phyloP scores from a whole-genome alignment of 306 rosid species.

The Inga oerstediana region DNA sequence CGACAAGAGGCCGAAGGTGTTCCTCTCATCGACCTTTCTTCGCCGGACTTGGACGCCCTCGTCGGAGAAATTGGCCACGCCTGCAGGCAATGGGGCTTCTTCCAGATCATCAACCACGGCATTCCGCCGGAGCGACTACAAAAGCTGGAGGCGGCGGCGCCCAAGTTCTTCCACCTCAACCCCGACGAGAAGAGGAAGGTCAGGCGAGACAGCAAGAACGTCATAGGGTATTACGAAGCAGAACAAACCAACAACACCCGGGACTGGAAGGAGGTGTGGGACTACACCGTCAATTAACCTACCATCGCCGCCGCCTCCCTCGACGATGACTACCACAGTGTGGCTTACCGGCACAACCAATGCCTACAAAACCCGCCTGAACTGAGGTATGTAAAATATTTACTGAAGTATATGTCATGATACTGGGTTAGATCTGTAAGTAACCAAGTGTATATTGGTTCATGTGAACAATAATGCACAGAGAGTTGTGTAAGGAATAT shows the following conservation, averaged over 20 bases:
- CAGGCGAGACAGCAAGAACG: neutral
- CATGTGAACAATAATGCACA: constrained; percentile 2
- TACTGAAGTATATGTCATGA: too few species aligned
- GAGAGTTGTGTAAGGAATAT: constrained; percentile 59
- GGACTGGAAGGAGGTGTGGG: constrained; percentile 70
- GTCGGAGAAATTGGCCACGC: constrained; percentile 34
- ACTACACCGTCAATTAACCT: constrained; percentile 36
- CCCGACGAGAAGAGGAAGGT: neutral
- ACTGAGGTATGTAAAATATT: constrained; percentile 46
- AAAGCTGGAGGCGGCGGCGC: neutral
- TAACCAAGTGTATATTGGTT: too few species aligned
- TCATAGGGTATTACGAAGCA: constrained; percentile 40
- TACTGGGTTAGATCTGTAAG: too few species aligned
- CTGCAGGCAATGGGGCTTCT: constrained; percentile 43
- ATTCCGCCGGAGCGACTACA: neutral
- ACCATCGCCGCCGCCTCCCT: constrained; percentile 33
- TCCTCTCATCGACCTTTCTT: constrained; percentile 65
- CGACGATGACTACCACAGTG: neutral
- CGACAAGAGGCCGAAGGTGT: constrained; percentile 34
- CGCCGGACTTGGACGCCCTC: neutral
- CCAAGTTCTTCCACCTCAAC: neutral
- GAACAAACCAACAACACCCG: constrained; percentile 58
- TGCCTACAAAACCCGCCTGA: constrained; percentile 65
- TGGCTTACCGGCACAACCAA: constrained; percentile 35
- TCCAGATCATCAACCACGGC: constrained; percentile 10